These are phyloP conservation scores for Penicillium bialowiezense DNA, from an alignment of 495 filamentous ascomycete genomes.

Conservation along the genomic window DNA sequence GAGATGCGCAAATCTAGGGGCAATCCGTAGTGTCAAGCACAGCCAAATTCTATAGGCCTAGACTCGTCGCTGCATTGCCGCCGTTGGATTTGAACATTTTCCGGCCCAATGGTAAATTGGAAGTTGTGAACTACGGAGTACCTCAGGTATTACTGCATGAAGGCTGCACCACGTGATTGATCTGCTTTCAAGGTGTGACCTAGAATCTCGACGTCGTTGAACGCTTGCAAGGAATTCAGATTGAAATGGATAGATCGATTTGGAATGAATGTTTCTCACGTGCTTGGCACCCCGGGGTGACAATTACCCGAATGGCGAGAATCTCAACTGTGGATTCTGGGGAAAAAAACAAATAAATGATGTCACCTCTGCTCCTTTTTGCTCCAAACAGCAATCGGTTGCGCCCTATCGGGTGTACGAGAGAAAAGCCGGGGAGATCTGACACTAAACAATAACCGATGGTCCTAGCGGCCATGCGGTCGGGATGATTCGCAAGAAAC, in stretches of 20 bases:
- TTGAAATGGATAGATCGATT: background rate
- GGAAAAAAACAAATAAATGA: conserved; percentile 10
- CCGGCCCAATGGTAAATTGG: background rate
- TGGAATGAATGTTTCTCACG: background rate
- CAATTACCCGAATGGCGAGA: conserved; percentile 12
- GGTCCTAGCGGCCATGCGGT: conserved; percentile 3
- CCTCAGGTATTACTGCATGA: conserved; percentile 1
- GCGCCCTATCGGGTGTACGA: conserved; percentile 2
- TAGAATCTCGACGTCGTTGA: too few relatives aligned
- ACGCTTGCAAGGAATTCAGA: too few relatives aligned
- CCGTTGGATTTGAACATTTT: conserved; percentile 26
- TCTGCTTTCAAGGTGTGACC: too few relatives aligned
- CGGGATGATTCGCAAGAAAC: conserved; percentile 11
- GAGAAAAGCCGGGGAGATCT: conserved; percentile 12
- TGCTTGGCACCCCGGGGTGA: background rate
- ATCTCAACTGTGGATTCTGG: conserved; percentile 1
- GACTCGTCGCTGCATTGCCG: conserved; percentile 20
- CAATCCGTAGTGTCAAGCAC: conserved; percentile 28
- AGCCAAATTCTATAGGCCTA: conserved; percentile 26
- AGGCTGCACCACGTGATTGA: conserved; percentile 1
- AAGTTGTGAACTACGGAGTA: too few relatives aligned
- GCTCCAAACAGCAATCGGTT: conserved; percentile 13
- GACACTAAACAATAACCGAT: conserved; percentile 1
- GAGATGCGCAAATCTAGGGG: conserved; percentile 16
- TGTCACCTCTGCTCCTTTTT: conserved; percentile 15